Evolutionary conservation across 31 red algal genomes (phyloP).

Genomic region (Bonnemaisonia californica): DNA sequence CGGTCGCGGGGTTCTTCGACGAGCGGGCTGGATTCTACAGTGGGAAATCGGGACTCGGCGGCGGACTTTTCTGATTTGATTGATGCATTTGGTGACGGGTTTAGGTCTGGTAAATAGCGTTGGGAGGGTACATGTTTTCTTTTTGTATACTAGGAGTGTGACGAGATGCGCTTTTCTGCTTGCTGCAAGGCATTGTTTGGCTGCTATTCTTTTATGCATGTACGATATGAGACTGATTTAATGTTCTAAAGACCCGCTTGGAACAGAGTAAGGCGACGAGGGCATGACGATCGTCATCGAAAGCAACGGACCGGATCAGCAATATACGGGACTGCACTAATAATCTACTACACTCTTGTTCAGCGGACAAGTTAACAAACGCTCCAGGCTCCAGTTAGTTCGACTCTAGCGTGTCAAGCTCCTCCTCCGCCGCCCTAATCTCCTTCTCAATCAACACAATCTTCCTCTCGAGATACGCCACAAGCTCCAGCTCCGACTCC

Average conservation of each 20-base stretch:
- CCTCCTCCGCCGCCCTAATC: conserved; percentile 47
- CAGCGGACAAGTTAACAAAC: not conserved
- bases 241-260: not conserved
- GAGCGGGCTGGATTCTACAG: not conserved
- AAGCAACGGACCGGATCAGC: not conserved
- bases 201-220: not conserved
- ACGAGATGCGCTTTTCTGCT: too few relatives aligned
- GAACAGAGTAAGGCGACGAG: not conserved
- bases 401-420: conserved; percentile 52
- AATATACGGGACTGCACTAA: not conserved
- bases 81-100: not conserved
- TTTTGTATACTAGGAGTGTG: too few relatives aligned
- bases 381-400: not conserved
- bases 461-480: conserved; percentile 75
- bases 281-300: not conserved
- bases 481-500: conserved; percentile 46
- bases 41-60: not conserved
- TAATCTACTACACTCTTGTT: not conserved
- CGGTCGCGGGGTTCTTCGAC: not conserved
- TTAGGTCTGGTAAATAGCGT: not conserved
- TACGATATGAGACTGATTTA: not conserved
- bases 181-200: too few relatives aligned
- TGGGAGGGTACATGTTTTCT: too few relatives aligned
- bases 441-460: conserved; percentile 60
- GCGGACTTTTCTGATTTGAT: not conserved